Base-by-base conservation (phyloP, 1,139 yeast species). In the Candida sanyaensis region DNA sequence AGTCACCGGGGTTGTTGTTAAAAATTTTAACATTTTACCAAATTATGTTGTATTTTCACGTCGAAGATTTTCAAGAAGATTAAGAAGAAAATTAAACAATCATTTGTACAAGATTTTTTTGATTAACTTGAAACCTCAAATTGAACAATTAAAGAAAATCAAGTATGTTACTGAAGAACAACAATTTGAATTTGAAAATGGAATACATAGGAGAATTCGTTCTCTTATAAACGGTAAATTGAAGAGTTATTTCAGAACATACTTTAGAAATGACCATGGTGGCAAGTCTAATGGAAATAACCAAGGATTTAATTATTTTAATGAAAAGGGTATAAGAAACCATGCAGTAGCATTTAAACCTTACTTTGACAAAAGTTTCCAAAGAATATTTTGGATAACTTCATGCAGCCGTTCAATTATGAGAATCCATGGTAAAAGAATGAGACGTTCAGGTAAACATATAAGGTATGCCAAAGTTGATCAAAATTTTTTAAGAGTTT, bases 81-180 rank as follows among this genome's bases (percentile, higher is more conserved):
- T 69, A 41, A 59, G 57, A 42, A 61, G 58, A 38, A 55, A 54
- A 44, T 58, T 75, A 34, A 57, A 57, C 43, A 63, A 60, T 39
- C 80, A 75, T 52, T 54, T 75, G 27, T 66, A 63, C 56, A 73
- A 73, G 51, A 49, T 75, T 23, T 69, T 74, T 46, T 52, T 71
- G 50, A 64, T 72, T 43, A 75, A 75, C 55, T 53, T 73, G 45
- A 72, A 66, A 34, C 76, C 71, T 37, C 74, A 71, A 50, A 61
- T 74, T 24, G 77, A 74, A 38, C 66, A 69, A 1, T 63, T 75
- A 44, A 60, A 62, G 46, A 56, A 73, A 30, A 63, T 73, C 54
- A 75, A 73, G 52, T 72, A 73, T 53, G 58, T 61, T 34, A 63
- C 64, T 33, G 64, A 66, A 44, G 55, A 57, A 37, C 62, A 62